These are phyloP conservation scores for Sarocladium strictum DNA, from an alignment of 2,329 filamentous ascomycete species.

Conservation along the genomic window DNA sequence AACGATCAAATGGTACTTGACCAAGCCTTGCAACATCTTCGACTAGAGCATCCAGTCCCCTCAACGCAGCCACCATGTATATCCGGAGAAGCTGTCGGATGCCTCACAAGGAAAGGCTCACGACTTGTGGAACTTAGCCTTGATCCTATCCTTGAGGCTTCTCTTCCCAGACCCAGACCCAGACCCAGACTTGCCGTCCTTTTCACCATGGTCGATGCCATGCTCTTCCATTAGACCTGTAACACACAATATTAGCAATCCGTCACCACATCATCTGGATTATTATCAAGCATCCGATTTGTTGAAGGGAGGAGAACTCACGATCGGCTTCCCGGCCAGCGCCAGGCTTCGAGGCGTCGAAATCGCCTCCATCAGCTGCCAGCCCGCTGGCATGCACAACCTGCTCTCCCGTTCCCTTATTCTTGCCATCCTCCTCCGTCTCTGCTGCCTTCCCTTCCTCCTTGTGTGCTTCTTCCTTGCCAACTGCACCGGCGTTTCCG, in stretches of 20 bases:
- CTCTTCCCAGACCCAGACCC: conserved; percentile 32
- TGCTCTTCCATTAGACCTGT: conserved; percentile 49
- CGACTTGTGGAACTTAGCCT: conserved; percentile 56
- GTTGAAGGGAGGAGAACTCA: conserved; percentile 30
- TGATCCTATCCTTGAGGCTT: conserved; percentile 58
- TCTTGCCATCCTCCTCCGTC: conserved; percentile 17
- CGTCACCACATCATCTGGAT: too few relatives aligned
- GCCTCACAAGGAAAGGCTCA: too few relatives aligned
- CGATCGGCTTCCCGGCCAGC: conserved; percentile 63
- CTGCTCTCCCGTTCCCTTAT: conserved; percentile 47
- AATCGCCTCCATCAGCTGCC: conserved; percentile 59
- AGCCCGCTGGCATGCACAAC: conserved; percentile 54
- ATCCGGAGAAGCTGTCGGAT: too few relatives aligned
- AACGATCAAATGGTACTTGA: too few relatives aligned
- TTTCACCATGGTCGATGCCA: conserved; percentile 25
- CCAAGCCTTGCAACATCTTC: too few relatives aligned
- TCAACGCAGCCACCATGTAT: too few relatives aligned
- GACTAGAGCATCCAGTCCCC: background rate
- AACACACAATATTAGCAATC: background rate
- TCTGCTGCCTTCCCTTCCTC: conserved; percentile 20
- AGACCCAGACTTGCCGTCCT: conserved; percentile 15
- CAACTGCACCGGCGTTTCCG: conserved; percentile 23
- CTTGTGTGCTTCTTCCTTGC: conserved; percentile 17
- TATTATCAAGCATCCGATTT: too few relatives aligned
- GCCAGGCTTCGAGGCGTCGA: conserved; percentile 58